Percentiles rank a stretch among this genome's conserved stretches.
phyloP scores from a whole-genome alignment of 352 stramenopile species.

The Globisporangium nodosum region DNA sequence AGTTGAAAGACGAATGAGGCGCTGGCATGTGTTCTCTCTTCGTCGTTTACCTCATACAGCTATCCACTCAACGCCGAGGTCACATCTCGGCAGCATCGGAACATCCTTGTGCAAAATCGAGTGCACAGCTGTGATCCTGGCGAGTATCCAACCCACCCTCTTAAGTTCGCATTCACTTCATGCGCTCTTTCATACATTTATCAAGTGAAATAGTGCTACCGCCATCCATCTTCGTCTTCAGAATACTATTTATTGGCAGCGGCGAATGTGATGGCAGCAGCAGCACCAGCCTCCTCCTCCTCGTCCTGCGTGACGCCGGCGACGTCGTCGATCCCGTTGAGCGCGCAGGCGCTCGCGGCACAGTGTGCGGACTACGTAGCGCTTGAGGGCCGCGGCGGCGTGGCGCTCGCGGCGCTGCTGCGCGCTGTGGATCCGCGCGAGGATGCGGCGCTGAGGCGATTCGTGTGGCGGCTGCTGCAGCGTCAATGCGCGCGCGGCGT shows the following conservation, averaged over 20 bases:
- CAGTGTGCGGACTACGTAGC: conserved; percentile 60
- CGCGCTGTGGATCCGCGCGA: conserved; percentile 29
- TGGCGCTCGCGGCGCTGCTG: conserved; percentile 37
- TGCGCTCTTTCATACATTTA: background rate
- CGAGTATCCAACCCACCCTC: too few relatives aligned
- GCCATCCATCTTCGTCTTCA: background rate
- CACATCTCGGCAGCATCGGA: too few relatives aligned
- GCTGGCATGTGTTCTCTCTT: too few relatives aligned
- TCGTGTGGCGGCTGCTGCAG: conserved; percentile 51
- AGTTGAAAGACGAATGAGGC: too few relatives aligned
- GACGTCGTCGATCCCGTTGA: background rate
- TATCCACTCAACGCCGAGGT: too few relatives aligned
- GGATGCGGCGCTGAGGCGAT: conserved; percentile 37
- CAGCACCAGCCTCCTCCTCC: too few relatives aligned
- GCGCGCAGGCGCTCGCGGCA: conserved; percentile 35
- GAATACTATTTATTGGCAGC: background rate
- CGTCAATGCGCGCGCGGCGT: conserved; percentile 34
- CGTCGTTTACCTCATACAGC: too few relatives aligned
- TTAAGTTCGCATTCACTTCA: background rate
- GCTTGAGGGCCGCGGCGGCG: conserved; percentile 41
- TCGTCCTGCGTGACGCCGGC: background rate
- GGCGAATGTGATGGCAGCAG: too few relatives aligned
- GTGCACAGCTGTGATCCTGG: too few relatives aligned
- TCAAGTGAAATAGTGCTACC: background rate
- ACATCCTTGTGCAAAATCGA: too few relatives aligned